Percentiles rank a stretch among this genome's conserved stretches.
Evolutionary conservation across 2,329 filamentous ascomycete genomes (phyloP).

Genomic region (Apiospora aurea): DNA sequence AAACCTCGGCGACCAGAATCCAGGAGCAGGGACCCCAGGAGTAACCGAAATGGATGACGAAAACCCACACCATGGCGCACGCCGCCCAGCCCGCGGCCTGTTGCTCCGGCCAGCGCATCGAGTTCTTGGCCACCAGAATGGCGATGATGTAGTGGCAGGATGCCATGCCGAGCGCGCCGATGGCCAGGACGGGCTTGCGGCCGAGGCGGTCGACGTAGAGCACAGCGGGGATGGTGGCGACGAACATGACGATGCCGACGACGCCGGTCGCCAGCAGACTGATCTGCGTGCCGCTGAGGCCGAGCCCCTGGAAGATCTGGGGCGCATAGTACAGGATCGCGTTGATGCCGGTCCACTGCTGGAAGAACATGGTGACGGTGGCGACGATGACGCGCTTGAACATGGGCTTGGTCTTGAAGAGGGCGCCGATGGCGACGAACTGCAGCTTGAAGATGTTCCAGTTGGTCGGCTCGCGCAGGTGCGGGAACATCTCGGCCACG

Average conservation of each 20-base stretch:
- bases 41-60: conserved; percentile 77
- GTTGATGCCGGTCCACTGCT: conserved; percentile 61
- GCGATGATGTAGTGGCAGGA: conserved; percentile 76
- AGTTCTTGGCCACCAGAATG: conserved; percentile 69
- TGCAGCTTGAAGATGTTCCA: conserved; percentile 74
- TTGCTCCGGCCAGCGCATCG: conserved; percentile 64
- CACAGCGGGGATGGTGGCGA: conserved; percentile 71
- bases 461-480: conserved; percentile 63
- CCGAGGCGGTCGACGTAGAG: conserved; percentile 71
- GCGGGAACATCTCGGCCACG: conserved; percentile 71
- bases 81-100: conserved; percentile 74
- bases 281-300: conserved; percentile 57
- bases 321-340: conserved; percentile 75
- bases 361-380: conserved; percentile 68
- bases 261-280: conserved; percentile 74
- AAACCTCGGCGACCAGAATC: conserved; percentile 79
- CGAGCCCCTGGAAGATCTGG: conserved; percentile 72
- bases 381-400: conserved; percentile 71
- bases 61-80: conserved; percentile 74
- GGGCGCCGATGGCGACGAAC: conserved; percentile 69
- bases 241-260: conserved; percentile 74
- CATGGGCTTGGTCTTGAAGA: conserved; percentile 72
- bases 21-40: conserved; percentile 78
- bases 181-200: conserved; percentile 66
- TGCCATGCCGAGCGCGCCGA: conserved; percentile 75